Base-by-base conservation (phyloP, 306 rosid genomes). In the Vicia sativa region DNA sequence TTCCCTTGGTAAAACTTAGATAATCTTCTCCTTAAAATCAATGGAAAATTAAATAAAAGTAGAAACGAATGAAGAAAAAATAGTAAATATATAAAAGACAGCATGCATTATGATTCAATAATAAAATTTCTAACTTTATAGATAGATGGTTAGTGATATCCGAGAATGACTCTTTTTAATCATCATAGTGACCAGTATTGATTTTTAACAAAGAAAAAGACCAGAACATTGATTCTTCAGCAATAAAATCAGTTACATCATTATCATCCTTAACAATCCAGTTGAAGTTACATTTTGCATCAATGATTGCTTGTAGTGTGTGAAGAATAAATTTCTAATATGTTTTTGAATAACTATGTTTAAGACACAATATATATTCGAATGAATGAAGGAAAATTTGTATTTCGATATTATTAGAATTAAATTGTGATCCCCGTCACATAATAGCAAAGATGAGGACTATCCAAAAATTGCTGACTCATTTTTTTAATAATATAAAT, bases 1-100 rank as follows among this genome's bases (percentile, higher is more conserved):
- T 87, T 87, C 39, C 98, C 96, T 79, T 92, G 52, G 72, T 87
- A 92, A 42, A 56, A 83, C 75, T 66, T 86, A 0, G 98, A 92
- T 28, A 92, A 41, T 2, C 98, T 96, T 78, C 90, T 92, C 87
- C 98, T 92, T 83, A 83, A 82, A n/a, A 71, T 25, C 21, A 9
- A 59, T 46, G 3, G 29, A 26, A 26, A 26, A 26, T 26, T 26
- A 3, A 26, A 26, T 26, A 26, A 26, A 26, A 21, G 2, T 21
- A 21, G 23, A 21, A 21, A 21, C n/a, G 2, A 21, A 21, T 21
- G 2, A 21, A 21, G 23, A 1, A 21, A 21, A 21, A 21, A 21
- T 21, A 21, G n/a, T n/a, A n/a, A n/a, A n/a, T n/a, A 21, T 21
- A 21, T 21, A 49, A 1, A 2, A 50, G 4, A 50, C 3, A 21